Base-by-base conservation (phyloP, 306 rosid genomes). In the Betula pendula region DNA sequence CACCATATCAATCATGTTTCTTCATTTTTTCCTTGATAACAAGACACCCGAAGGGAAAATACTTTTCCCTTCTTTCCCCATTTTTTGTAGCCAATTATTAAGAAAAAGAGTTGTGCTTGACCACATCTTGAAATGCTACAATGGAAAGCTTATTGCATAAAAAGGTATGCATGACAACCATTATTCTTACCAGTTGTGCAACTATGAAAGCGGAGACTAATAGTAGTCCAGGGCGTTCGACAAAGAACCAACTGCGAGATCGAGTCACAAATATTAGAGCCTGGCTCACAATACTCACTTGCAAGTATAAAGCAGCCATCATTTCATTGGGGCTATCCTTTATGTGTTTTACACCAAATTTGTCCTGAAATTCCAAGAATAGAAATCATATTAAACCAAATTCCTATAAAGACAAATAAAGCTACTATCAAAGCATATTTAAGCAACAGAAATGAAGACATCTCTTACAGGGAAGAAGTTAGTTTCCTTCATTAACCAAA, bases 281-380 rank as follows among this genome's bases (percentile, higher is more conserved):
- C 87, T 95, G 99, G 81, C 99, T 95, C 66, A 95, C 97, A 80
- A 95, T 95, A 84, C 99, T 95, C 83, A 95, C 99, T 95, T 95
- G 99, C 40, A 95, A 87, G 80, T 95, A 95, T 77, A 95, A 63
- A 68, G 97, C 99, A 75, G 97, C 92, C 90, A 81, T 92, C 90
- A 81, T 81, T 75, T 92, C 94, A 31, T 83, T 5, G 17, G 45
- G 78, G 35, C 60, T 84, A 2, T 24, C 9, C 14, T 77, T 75
- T 8, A 95, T 69, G 45, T 76, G 74, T 56, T 76, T 87, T 53
- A 95, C 99, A 45, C 91, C 89, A 66, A 95, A 95, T 81, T 75
- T 88, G 3, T 95, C 88, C 97, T 95, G 83, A 72, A 84, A 76
- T 35, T 33, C 8, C 27, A 74, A 74, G 59, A 72, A 70, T 40